These are phyloP conservation scores for Acephala macrosclerotiorum DNA, from an alignment of 2,329 filamentous ascomycete genomes.

Conservation along the genomic window DNA sequence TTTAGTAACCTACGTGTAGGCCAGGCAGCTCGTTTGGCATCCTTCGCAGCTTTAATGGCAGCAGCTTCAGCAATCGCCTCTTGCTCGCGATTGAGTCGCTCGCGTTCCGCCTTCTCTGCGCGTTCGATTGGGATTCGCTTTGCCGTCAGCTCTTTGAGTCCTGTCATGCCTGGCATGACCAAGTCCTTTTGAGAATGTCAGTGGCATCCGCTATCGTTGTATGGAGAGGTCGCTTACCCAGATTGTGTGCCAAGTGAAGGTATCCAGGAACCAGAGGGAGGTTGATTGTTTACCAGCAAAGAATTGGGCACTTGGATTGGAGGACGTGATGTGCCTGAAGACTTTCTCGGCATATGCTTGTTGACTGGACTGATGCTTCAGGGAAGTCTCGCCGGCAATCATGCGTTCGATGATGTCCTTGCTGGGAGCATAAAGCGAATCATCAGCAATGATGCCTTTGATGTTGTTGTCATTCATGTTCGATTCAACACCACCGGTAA, in stretches of 20 bases:
- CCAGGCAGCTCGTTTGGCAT: too few relatives aligned
- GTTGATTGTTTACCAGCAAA: constrained; percentile 4
- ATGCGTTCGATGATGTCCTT: constrained; percentile 2
- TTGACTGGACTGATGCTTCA: neutral
- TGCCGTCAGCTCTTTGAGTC: neutral
- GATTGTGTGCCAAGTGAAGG: constrained; percentile 11
- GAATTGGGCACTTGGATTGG: neutral
- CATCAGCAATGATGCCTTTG: neutral
- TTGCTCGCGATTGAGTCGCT: too few relatives aligned
- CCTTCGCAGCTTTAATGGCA: too few relatives aligned
- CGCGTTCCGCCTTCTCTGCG: neutral
- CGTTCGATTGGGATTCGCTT: neutral
- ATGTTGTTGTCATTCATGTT: neutral
- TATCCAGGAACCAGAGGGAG: neutral
- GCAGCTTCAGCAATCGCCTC: too few relatives aligned
- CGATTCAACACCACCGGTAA: constrained; percentile 5
- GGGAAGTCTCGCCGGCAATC: neutral
- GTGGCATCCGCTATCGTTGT: neutral
- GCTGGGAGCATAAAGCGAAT: neutral
- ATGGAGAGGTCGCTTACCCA: neutral
- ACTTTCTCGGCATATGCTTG: constrained; percentile 3
- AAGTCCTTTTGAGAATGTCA: neutral
- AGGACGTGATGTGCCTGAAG: neutral
- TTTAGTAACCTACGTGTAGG: too few relatives aligned
- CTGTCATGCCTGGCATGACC: constrained; percentile 1